Percentiles rank a stretch among this genome's conserved stretches.
phyloP scores from a whole-genome alignment of 2,329 filamentous ascomycete genomes.

The Apiospora malaysiana region DNA sequence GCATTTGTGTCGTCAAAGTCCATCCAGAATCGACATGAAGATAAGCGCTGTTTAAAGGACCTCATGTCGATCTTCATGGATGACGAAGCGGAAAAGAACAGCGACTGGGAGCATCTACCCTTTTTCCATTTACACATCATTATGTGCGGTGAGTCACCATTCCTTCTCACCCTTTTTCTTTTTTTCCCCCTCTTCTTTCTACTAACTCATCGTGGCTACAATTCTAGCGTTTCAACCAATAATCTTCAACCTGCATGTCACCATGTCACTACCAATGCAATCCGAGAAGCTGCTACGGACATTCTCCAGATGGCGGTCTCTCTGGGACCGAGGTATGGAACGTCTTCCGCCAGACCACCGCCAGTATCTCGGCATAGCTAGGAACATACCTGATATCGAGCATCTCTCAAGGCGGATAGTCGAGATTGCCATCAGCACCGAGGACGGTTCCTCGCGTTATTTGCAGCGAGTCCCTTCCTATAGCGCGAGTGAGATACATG shows the following conservation, averaged over 20 bases:
- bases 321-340: not conserved
- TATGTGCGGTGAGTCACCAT: not conserved
- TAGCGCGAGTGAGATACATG: not conserved
- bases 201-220: not conserved
- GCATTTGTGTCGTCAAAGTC: not conserved
- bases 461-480: not conserved
- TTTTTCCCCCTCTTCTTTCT: too few species aligned
- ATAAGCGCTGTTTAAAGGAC: not conserved
- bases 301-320: not conserved
- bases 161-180: not conserved
- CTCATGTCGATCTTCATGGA: not conserved
- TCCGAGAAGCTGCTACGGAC: not conserved
- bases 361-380: constrained; percentile 24
- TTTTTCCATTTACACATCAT: not conserved
- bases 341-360: not conserved
- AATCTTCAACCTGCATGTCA: not conserved
- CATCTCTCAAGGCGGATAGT: constrained; percentile 23
- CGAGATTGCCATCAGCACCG: constrained; percentile 20
- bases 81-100: too few species aligned
- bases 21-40: not conserved
- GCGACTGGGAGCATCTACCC: not conserved
- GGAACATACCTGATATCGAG: constrained; percentile 23
- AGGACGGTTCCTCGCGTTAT: not conserved
- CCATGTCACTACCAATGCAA: not conserved
- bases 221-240: not conserved